Conservation (phyloP, 345 rosid species). For the Populus simonii region DNA sequence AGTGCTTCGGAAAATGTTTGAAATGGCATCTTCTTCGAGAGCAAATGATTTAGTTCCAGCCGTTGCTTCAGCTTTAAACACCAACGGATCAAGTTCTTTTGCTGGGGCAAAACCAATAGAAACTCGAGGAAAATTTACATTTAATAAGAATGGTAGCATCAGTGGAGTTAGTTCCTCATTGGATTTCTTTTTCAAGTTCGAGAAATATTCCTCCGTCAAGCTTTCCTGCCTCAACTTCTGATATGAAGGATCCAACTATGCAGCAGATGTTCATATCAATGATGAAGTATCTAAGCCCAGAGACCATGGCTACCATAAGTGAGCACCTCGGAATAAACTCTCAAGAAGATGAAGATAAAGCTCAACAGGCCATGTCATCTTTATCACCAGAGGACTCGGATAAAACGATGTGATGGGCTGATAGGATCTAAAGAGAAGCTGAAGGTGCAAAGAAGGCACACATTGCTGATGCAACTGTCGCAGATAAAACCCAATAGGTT, state of each 20-base stretch:
- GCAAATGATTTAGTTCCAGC: conserved; percentile 38
- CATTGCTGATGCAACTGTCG: too few species aligned
- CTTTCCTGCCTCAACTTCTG: conserved; percentile 53
- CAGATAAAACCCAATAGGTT: conserved; percentile 27
- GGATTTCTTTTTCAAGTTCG: too few species aligned
- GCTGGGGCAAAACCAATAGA: conserved; percentile 24
- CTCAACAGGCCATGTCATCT: conserved; percentile 88
- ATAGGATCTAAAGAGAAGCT: conserved; percentile 71
- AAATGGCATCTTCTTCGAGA: conserved; percentile 64
- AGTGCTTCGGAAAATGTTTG: conserved; percentile 81
- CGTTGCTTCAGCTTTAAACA: conserved; percentile 15
- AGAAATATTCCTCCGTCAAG: conserved; percentile 19
- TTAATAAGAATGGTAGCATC: conserved; percentile 27
- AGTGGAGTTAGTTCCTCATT: conserved; percentile 46
- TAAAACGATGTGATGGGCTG: conserved; percentile 93
- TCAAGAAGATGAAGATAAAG: conserved; percentile 76
- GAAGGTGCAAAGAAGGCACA: conserved; percentile 61
- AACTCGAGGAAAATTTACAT: conserved; percentile 26
- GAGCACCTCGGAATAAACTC: conserved; percentile 91
- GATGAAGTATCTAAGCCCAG: conserved; percentile 89
- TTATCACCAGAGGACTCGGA: conserved; percentile 76
- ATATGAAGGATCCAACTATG: conserved; percentile 90
- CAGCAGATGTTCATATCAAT: conserved; percentile 83
- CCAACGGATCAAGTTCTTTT: conserved; percentile 23
- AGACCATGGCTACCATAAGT: conserved; percentile 90